Base-by-base conservation (phyloP, 192 early-diverging fungal genomes). In the Gamsiella multidivaricata region DNA sequence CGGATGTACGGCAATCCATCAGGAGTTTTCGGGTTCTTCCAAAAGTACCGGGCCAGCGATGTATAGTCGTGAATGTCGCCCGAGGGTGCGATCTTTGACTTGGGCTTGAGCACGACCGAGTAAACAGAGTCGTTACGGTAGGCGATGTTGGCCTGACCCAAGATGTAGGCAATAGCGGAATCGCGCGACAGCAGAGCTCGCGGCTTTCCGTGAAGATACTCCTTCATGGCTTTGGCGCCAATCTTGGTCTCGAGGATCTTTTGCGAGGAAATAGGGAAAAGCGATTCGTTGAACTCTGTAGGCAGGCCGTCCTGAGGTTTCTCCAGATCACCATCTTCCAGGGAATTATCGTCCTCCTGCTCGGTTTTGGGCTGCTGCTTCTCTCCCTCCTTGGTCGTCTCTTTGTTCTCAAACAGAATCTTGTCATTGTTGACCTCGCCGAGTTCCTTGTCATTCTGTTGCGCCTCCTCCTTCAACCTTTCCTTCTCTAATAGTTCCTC, bases 31-130 rank as follows among this genome's bases (percentile, higher is more conserved):
- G 61, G 66, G 58, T 86, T 74, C 11, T 82, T 86, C 87, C 87
- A 88, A 63, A 69, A 90, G 74, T 88, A 87, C 8, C 84, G 62
- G n/a, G 86, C 86, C 50, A 89, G 64, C 3, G 87, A 87, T 45
- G 80, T 73, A 64, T 83, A 90, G 53, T 90, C 87, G 57, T 90
- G 89, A 14, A 66, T 60, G 46, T 87, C 73, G 15, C 70, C 70
- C 2, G 86, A 85, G 0, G 86, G 83, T 17, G 85, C 62, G 20
- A 72, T 34, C 54, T 75, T 80, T 53, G 62, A 59, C 15, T 25
- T 46, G 0, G 80, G 64, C 59, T 89, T 88, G 36, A 63, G 56
- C 1, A 80, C 83, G 29, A 90, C 89, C 3, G 86, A 85, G 66
- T 85, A 86, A 11, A 85, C 78, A 34, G 61, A 68, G 18, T 41